Evolutionary conservation across 306 rosid genomes (phyloP).

Genomic region (Datisca glomerata): DNA sequence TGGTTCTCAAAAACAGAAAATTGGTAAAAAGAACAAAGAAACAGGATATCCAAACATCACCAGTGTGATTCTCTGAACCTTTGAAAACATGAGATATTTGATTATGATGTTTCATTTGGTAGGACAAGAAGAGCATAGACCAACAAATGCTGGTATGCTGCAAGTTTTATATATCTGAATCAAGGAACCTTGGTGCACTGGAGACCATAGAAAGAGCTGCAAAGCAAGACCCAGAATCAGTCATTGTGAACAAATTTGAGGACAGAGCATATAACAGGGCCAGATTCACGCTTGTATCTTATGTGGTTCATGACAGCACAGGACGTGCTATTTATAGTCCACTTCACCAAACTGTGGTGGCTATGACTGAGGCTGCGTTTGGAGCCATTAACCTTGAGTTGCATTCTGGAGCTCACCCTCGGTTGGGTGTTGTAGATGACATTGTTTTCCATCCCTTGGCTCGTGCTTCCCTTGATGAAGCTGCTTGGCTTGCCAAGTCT

Average conservation of each 20-base stretch:
- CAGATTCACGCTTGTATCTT: slow-evolving; percentile 58
- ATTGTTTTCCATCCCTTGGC: slow-evolving; percentile 72
- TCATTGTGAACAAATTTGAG: slow-evolving; percentile 42
- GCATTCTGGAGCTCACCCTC: slow-evolving; percentile 80
- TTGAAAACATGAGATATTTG: too few relatives aligned
- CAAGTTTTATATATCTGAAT: slow-evolving; percentile 55
- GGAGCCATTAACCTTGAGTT: slow-evolving; percentile 43
- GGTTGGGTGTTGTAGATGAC: slow-evolving; percentile 72
- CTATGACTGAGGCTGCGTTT: slow-evolving; percentile 72
- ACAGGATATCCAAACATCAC: too few relatives aligned
- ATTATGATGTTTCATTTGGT: too few relatives aligned
- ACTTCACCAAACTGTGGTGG: slow-evolving; percentile 45
- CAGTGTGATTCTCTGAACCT: too few relatives aligned
- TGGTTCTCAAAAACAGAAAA: too few relatives aligned
- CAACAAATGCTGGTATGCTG: slow-evolving; percentile 57
- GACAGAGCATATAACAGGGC: slow-evolving; percentile 60
- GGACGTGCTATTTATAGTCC: slow-evolving; percentile 69
- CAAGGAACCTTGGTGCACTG: slow-evolving; percentile 41
- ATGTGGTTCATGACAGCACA: slow-evolving; percentile 45
- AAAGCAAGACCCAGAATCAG: slow-evolving; percentile 35
- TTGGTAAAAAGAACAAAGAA: too few relatives aligned
- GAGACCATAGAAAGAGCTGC: slow-evolving; percentile 63
- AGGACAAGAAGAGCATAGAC: slow-evolving; percentile 45
- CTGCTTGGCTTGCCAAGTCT: slow-evolving; percentile 76
- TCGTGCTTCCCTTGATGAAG: slow-evolving; percentile 50